Evolutionary conservation across 768 basidiomycete species (phyloP).

Genomic region (Brasilioporus rufonigricans): DNA sequence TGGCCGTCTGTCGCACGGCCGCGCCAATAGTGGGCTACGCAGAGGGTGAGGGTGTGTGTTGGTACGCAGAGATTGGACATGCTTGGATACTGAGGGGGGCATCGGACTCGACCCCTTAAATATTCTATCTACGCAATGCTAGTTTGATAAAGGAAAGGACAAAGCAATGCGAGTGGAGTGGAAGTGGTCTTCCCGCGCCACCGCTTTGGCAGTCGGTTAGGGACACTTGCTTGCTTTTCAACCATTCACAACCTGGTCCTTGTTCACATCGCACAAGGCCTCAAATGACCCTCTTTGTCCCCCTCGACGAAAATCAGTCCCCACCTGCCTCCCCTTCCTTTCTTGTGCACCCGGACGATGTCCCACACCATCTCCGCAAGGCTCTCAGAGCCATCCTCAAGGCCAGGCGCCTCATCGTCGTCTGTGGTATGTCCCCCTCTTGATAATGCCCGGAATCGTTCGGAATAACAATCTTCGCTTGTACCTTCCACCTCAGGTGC

Average conservation of each 20-base stretch:
- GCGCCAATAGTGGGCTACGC: slow-evolving; percentile 32
- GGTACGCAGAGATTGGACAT: slow-evolving; percentile 16
- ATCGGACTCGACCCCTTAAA: background rate
- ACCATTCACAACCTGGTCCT: slow-evolving; percentile 20
- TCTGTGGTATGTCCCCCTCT: slow-evolving; percentile 62
- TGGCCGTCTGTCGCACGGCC: slow-evolving; percentile 21
- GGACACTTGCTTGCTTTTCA: slow-evolving; percentile 12
- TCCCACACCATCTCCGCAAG: slow-evolving; percentile 46
- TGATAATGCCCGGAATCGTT: slow-evolving; percentile 12
- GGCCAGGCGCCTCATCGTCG: slow-evolving; percentile 80
- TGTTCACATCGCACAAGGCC: slow-evolving; percentile 27
- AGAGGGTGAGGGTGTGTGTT: slow-evolving; percentile 22
- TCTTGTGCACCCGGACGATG: slow-evolving; percentile 46
- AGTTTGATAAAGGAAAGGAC: slow-evolving; percentile 13
- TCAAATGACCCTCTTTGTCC: slow-evolving; percentile 65
- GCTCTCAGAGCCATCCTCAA: slow-evolving; percentile 68
- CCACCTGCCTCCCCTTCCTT: slow-evolving; percentile 56
- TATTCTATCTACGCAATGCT: slow-evolving; percentile 10
- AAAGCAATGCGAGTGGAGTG: slow-evolving; percentile 15
- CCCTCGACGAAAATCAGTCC: slow-evolving; percentile 48
- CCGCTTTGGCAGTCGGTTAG: slow-evolving; percentile 1
- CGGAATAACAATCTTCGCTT: background rate
- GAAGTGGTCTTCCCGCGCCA: slow-evolving; percentile 29
- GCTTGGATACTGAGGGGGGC: background rate
- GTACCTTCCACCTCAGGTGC: slow-evolving; percentile 52